Base-by-base conservation (phyloP, 768 basidiomycete genomes). In the Rhizopogon rudus region DNA sequence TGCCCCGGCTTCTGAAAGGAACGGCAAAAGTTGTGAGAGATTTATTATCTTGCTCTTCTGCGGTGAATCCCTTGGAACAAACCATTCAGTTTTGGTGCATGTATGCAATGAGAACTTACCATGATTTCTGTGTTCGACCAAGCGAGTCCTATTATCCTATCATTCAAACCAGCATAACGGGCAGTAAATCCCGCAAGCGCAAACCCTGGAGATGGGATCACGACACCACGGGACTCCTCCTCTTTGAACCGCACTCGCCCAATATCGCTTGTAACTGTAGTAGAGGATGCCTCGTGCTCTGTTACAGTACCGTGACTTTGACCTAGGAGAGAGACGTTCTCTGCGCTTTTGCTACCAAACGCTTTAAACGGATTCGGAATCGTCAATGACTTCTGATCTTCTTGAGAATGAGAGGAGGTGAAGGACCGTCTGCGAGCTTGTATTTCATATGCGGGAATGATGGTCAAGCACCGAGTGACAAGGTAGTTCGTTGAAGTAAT, bases 321-420 rank as follows among this genome's bases (percentile, higher is more conserved):
- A 61, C 33, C 64, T 40, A 16, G 59, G 16, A 53, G 60, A 43
- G 58, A 40, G 3, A 80, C 50, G 51, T 75, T 72, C 31, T 87
- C 86, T 0, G 74, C 61, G n/a, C 81, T 80, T n/a, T 65, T 74
- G 28, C 71, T 71, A 53, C 75, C 74, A 13, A 81, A 73, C 1
- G 75, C 71, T 64, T 83, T 90, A 73, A 90, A 84, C 3, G 83
- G 78, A 57, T 83, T 86, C 6, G 85, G 75, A n/a, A 87, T 69
- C 1, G 76, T 74, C n/a, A 82, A 65, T 9, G 72, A 59, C 28
- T 63, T 59, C 10, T 40, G 40, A 25, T 67, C 68, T 0, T 68
- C 67, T 3, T 41, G 35, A n/a, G 67, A 67, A n/a, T 60, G 52
- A 10, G 57, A 67, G 49, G 63, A 58, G 13, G 59, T 44, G 8